Evolutionary conservation across 768 basidiomycete genomes (phyloP).

Genomic region (Boletus tylopilopsis): DNA sequence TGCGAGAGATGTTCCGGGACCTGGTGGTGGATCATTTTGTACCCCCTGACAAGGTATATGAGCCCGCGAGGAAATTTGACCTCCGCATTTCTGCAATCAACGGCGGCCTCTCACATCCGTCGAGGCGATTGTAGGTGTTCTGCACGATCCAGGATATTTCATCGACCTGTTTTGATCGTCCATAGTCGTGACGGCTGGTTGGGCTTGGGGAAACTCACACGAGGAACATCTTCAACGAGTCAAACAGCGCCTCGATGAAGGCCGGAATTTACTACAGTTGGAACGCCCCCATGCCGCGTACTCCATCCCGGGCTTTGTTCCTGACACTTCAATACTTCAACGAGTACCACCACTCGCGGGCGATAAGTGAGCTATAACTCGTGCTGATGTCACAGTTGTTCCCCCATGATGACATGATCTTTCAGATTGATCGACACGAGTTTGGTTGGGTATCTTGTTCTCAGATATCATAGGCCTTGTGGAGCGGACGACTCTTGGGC

Average conservation of each 20-base stretch:
- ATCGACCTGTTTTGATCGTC: constrained; percentile 2
- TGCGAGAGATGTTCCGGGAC: constrained; percentile 19
- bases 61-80: constrained; percentile 23
- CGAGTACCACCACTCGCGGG: constrained; percentile 15
- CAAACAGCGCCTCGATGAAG: constrained; percentile 26
- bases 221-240: constrained; percentile 33
- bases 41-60: constrained; percentile 22
- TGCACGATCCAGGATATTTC: too few species aligned
- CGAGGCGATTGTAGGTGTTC: constrained; percentile 35
- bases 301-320: constrained; percentile 14
- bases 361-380: constrained; percentile 13
- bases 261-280: constrained; percentile 26
- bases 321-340: constrained; percentile 8
- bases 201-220: constrained; percentile 32
- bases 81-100: constrained; percentile 22
- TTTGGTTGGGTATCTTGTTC: constrained; percentile 40
- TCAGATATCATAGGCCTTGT: constrained; percentile 39
- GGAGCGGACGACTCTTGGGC: constrained; percentile 37
- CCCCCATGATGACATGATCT: not conserved
- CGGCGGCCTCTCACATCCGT: constrained; percentile 37
- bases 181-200: constrained; percentile 27
- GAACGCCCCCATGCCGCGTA: constrained; percentile 13
- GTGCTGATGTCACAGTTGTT: not conserved
- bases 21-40: constrained; percentile 25
- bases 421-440: constrained; percentile 33